A percentile compares a stretch with the other conserved stretches of the same genome.
These are phyloP conservation scores for Lactarius evosmus DNA, from an alignment of 768 basidiomycete species.

Conservation along the genomic window DNA sequence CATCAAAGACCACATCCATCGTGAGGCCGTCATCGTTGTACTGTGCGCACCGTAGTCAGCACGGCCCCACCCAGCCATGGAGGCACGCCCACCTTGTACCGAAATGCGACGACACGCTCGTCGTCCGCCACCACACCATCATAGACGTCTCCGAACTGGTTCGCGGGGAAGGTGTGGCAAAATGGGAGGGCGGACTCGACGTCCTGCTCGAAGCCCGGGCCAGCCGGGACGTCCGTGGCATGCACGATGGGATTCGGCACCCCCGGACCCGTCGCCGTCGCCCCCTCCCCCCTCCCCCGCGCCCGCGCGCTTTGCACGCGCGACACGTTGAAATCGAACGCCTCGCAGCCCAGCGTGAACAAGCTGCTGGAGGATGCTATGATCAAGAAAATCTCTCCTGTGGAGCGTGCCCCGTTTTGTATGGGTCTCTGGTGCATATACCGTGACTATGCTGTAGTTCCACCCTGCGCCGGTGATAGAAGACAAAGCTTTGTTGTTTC, in stretches of 20 bases:
- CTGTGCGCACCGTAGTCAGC: neutral
- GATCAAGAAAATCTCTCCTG: conserved; percentile 42
- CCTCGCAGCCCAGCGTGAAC: too few relatives aligned
- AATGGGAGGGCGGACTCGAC: neutral
- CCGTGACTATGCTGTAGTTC: conserved; percentile 37
- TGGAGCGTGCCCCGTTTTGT: conserved; percentile 36
- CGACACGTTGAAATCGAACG: too few relatives aligned
- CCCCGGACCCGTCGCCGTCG: neutral
- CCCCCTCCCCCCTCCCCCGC: too few relatives aligned
- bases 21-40: neutral
- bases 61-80: neutral
- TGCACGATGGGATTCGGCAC: neutral
- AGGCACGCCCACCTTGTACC: neutral
- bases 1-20: neutral
- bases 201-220: neutral
- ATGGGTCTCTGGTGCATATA: neutral
- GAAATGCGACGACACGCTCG: conserved; percentile 3
- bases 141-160: neutral
- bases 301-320: too few relatives aligned
- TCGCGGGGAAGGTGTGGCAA: neutral
- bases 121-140: conserved; percentile 10
- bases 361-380: conserved; percentile 49
- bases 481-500: conserved; percentile 45
- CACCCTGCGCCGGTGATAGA: conserved; percentile 46
- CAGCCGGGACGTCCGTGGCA: neutral